Evolutionary conservation across 306 rosid genomes (phyloP).

Genomic region (Rosa rugosa): DNA sequence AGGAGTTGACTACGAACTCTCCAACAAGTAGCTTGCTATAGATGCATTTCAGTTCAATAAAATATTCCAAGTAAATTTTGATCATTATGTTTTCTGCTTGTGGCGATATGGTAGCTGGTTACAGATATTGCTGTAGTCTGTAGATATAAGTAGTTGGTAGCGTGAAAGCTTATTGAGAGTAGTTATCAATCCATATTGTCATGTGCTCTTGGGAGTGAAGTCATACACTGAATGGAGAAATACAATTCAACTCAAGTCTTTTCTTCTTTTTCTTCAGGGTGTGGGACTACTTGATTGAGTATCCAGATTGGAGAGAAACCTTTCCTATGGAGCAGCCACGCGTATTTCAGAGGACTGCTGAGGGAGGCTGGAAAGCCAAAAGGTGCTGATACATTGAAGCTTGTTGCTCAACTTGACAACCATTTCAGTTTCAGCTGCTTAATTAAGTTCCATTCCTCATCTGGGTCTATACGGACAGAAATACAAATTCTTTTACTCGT

Average conservation of each 20-base stretch:
- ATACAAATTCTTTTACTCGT: neutral
- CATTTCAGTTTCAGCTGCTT: neutral
- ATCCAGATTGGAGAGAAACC: conserved; percentile 71
- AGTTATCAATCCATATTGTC: neutral
- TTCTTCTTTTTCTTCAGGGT: conserved; percentile 37
- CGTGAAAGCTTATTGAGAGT: neutral
- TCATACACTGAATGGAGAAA: neutral
- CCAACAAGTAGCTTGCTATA: neutral
- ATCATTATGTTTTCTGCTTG: neutral
- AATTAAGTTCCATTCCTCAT: neutral
- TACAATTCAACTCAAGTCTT: neutral
- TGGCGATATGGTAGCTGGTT: neutral
- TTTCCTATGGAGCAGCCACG: conserved; percentile 66
- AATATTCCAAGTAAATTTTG: neutral
- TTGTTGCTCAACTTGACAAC: neutral
- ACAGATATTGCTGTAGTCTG: neutral
- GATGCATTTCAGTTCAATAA: neutral
- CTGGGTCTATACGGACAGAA: neutral
- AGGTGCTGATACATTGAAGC: conserved; percentile 28
- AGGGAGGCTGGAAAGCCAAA: conserved; percentile 61
- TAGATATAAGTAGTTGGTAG: neutral
- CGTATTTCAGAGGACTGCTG: conserved; percentile 47
- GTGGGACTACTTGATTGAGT: conserved; percentile 65
- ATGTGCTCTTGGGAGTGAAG: neutral
- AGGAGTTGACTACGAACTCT: neutral